Evolutionary conservation across 805 yeast genomes (phyloP).

Genomic region (Wickerhamomyces kurtzmanii): DNA sequence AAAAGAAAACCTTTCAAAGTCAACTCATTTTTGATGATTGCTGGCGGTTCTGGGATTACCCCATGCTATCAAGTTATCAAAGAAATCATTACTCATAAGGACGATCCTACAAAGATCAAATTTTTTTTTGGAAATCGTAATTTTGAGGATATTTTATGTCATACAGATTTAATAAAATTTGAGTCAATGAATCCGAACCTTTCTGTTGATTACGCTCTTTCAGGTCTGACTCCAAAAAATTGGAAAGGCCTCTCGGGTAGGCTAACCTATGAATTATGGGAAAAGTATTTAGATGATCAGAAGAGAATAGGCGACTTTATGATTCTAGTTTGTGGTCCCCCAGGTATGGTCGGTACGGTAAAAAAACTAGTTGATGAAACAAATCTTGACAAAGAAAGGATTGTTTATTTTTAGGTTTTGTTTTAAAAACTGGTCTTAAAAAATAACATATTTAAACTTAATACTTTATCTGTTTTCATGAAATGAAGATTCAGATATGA

Average conservation of each 20-base stretch:
- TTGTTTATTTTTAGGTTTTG: slow-evolving; percentile 10
- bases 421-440: too few relatives aligned
- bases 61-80: slow-evolving; percentile 77
- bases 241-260: slow-evolving; percentile 53
- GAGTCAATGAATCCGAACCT: slow-evolving; percentile 48
- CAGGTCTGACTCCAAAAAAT: slow-evolving; percentile 26
- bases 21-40: slow-evolving; percentile 38
- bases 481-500: too few relatives aligned
- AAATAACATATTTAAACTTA: too few relatives aligned
- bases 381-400: slow-evolving; percentile 28
- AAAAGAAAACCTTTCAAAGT: slow-evolving; percentile 24
- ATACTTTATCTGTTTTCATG: too few relatives aligned
- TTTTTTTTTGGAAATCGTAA: slow-evolving; percentile 63
- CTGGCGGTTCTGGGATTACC: slow-evolving; percentile 83
- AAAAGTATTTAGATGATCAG: slow-evolving; percentile 35
- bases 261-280: slow-evolving; percentile 43
- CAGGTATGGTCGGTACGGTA: slow-evolving; percentile 50
- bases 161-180: slow-evolving; percentile 59
- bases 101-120: slow-evolving; percentile 46
- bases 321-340: slow-evolving; percentile 61
- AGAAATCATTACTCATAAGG: slow-evolving; percentile 52
- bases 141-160: slow-evolving; percentile 60
- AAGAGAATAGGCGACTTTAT: slow-evolving; percentile 39
- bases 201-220: slow-evolving; percentile 45
- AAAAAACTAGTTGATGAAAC: slow-evolving; percentile 37